Conservation (phyloP, 2,329 filamentous ascomycete species). For the Aureobasidium sp. region DNA sequence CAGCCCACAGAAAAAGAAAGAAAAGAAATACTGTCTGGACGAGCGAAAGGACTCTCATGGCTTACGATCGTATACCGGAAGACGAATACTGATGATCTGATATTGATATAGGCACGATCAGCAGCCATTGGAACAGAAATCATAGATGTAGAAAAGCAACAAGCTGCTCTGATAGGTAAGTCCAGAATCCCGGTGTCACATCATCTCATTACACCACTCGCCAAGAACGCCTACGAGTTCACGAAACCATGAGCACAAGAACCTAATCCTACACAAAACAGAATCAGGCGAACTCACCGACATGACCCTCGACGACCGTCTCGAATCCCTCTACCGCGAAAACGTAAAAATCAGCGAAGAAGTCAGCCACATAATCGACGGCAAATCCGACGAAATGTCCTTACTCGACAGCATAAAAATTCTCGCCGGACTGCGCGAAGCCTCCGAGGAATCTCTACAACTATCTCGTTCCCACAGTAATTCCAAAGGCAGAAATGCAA, state of each 20-base stretch:
- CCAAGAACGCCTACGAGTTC: too few relatives aligned
- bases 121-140: constrained; percentile 28
- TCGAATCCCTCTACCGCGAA: constrained; percentile 39
- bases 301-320: constrained; percentile 33
- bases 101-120: constrained; percentile 16
- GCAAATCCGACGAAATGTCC: constrained; percentile 34
- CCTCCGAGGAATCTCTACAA: constrained; percentile 29
- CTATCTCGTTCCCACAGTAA: constrained; percentile 6
- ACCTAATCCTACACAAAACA: constrained; percentile 12
- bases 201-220: too few relatives aligned
- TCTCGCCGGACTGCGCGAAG: constrained; percentile 38
- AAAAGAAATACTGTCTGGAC: too few relatives aligned
- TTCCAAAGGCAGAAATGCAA: constrained; percentile 13
- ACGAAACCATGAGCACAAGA: too few relatives aligned
- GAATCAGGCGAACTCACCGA: constrained; percentile 22
- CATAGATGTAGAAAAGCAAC: constrained; percentile 27
- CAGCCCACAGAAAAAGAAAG: too few relatives aligned
- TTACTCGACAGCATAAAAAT: constrained; percentile 35
- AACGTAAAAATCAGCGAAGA: constrained; percentile 41
- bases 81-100: background rate
- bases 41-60: too few relatives aligned
- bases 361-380: constrained; percentile 34
- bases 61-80: background rate
- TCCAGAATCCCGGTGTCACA: background rate
- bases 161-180: constrained; percentile 22